phyloP scores from a whole-genome alignment of 106 monocot species.

The Iris macrosiphon region DNA sequence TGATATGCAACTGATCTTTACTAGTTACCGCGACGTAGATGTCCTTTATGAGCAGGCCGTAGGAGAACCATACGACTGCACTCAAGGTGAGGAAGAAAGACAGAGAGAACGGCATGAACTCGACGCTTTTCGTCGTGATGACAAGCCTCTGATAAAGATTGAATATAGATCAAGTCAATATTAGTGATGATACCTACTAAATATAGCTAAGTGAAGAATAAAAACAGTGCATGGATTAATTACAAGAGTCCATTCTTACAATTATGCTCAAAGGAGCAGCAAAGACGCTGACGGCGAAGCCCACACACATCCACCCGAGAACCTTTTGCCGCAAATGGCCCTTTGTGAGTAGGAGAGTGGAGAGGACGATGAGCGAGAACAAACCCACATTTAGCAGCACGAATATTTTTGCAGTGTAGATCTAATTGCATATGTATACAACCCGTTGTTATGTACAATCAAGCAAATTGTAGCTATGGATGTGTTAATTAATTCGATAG shows the following conservation, averaged over 20 bases:
- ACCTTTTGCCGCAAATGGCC: slow-evolving; percentile 13
- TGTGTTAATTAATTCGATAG: too few relatives aligned
- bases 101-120: slow-evolving; percentile 49
- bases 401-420: slow-evolving; percentile 26
- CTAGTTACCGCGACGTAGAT: slow-evolving; percentile 29
- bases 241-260: slow-evolving; percentile 12
- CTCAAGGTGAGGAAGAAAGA: slow-evolving; percentile 37
- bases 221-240: not conserved
- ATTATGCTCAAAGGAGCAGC: slow-evolving; percentile 59
- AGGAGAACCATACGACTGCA: slow-evolving; percentile 32
- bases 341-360: slow-evolving; percentile 25
- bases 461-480: too few relatives aligned
- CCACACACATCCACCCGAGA: slow-evolving; percentile 53
- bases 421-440: too few relatives aligned
- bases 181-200: not conserved
- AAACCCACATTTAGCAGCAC: slow-evolving; percentile 33
- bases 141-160: slow-evolving; percentile 38
- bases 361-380: slow-evolving; percentile 29
- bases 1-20: too few relatives aligned
- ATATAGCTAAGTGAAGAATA: not conserved
- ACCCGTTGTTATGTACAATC: too few relatives aligned
- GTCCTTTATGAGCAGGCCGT: slow-evolving; percentile 27
- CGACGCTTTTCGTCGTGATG: slow-evolving; percentile 58
- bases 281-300: slow-evolving; percentile 53
- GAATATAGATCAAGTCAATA: not conserved